Base-by-base conservation (phyloP, 2,329 filamentous ascomycete species). In the Byssochlamys sp. region DNA sequence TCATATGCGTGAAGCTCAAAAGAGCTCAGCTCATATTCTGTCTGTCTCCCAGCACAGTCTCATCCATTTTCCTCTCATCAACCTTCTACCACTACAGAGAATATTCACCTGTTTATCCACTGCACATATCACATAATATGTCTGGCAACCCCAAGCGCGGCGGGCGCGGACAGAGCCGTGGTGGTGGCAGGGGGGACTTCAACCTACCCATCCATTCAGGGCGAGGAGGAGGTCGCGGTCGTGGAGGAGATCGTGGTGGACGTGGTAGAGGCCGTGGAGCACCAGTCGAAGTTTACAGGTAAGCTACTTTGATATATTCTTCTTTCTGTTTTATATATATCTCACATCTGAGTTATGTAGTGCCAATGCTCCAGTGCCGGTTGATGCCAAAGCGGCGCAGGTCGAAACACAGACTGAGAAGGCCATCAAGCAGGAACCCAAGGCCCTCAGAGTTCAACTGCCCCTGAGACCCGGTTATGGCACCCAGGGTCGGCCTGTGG, bases 401-500 rank as follows among this genome's bases (percentile, higher is more conserved):
- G 19, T 45, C 39, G 39, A 45, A 19, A 9, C 39, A 14, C n/a
- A 45, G 39, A 45, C 39, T 4, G 39, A 45, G n/a, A 45, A 45
- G 39, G 39, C n/a, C 39, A 19, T 24, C 39, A 19, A 45, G 39
- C n/a, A 45, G n/a, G 10, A 12, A 12, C 7, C 39, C n/a, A 45
- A 45, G 39, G 14, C n/a, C 14, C 39, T 45, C n/a, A 45, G 4
- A n/a, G n/a, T 14, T 19, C 39, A 19, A 9, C 19, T 45, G 39
- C 39, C 39, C 39, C 39, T 45, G n/a, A 19, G 39, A 2, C 73
- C 74, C 10, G 73, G 68, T 2, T 75, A 68, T 59, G 74, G 73
- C 27, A 73, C 69, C 1, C 59, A 60, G 28, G 73, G 74, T 10
- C 57, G 48, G n/a, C 56, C 59, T 2, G 63, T 75, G 3, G 61